Evolutionary conservation across 2,329 filamentous ascomycete species (phyloP).

Genomic region (Ilyonectria sp.): DNA sequence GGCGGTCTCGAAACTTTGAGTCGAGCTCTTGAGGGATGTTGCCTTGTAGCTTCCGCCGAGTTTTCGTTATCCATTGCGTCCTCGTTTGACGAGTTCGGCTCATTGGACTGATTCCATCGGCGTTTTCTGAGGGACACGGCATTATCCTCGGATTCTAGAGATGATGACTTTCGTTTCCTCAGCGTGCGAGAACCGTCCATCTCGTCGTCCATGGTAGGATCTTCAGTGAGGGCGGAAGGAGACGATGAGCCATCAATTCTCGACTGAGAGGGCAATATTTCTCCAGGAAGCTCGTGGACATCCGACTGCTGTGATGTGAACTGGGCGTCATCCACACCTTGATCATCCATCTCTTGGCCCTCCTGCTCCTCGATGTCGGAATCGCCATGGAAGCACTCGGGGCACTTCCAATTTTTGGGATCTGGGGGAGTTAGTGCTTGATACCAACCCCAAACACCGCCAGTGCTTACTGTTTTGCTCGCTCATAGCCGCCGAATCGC

Average conservation of each 20-base stretch:
- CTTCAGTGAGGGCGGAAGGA: slow-evolving; percentile 33
- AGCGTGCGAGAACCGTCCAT: slow-evolving; percentile 79
- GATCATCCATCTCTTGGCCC: slow-evolving; percentile 38
- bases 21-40: slow-evolving; percentile 70
- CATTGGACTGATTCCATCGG: slow-evolving; percentile 64
- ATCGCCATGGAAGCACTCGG: slow-evolving; percentile 60
- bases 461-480: slow-evolving; percentile 51
- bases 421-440: slow-evolving; percentile 50
- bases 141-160: slow-evolving; percentile 73
- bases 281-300: slow-evolving; percentile 32
- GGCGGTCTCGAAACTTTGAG: slow-evolving; percentile 62
- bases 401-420: slow-evolving; percentile 66
- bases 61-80: slow-evolving; percentile 52
- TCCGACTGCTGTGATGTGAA: slow-evolving; percentile 49
- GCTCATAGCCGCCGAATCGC: slow-evolving; percentile 68
- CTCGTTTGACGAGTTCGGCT: slow-evolving; percentile 54
- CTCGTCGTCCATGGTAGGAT: slow-evolving; percentile 28
- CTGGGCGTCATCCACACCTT: slow-evolving; percentile 40
- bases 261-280: slow-evolving; percentile 20
- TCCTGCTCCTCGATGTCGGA: slow-evolving; percentile 50
- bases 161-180: slow-evolving; percentile 88
- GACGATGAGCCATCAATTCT: slow-evolving; percentile 31
- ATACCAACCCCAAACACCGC: neutral
- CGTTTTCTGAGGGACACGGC: slow-evolving; percentile 68
- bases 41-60: slow-evolving; percentile 48